Conservation (phyloP, 305 asterid species). For the Ajuga reptans region DNA sequence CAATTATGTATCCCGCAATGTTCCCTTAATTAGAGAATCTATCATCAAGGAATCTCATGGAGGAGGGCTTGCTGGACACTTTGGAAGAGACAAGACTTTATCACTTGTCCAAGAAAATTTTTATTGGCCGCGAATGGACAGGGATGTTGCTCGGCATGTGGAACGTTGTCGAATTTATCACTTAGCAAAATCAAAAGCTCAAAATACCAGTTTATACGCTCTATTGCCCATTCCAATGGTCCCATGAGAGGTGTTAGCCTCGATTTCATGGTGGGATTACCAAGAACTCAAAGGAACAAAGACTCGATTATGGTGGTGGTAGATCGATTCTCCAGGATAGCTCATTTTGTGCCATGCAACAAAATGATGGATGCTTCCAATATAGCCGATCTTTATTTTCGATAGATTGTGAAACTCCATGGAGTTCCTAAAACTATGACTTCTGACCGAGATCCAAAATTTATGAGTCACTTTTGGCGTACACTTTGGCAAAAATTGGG, state of each 20-base stretch:
- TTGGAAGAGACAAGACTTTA: neutral
- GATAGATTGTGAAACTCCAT: neutral
- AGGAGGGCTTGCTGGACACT: neutral
- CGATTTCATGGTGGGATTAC: neutral
- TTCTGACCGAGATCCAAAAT: neutral
- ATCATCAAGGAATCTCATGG: neutral
- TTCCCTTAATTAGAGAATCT: neutral
- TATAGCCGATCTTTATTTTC: neutral
- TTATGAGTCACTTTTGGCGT: neutral
- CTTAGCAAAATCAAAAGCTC: neutral
- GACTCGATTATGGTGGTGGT: neutral
- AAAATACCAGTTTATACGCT: neutral
- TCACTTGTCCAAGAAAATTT: neutral
- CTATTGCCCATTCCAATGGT: neutral
- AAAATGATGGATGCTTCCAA: neutral
- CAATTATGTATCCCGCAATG: neutral
- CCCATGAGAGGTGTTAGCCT: neutral
- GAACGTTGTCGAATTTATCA: neutral
- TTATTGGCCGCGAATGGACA: neutral
- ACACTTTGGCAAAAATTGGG: neutral
- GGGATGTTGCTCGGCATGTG: neutral
- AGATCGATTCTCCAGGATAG: neutral
- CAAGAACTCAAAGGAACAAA: too few relatives aligned
- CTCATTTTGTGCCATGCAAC: neutral
- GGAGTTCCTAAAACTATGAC: neutral